Conservation (phyloP, 371 early-diverging fungal genomes). For the Fennellomyces sp. region DNA sequence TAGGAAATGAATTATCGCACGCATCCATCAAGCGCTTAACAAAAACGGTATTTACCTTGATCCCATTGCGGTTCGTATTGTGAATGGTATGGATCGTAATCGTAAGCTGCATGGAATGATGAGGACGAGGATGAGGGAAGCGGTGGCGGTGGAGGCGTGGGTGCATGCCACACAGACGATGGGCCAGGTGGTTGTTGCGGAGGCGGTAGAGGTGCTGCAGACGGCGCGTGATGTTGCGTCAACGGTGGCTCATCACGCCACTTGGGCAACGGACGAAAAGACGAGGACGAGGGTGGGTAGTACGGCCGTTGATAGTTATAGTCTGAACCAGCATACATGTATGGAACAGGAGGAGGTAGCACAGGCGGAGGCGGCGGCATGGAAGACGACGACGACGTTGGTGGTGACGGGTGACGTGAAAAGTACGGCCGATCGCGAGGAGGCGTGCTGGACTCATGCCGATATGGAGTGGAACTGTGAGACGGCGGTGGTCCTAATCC, state of each 20-base stretch:
- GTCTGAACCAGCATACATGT: conserved; percentile 3
- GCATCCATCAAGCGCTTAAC: no score
- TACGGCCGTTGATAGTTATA: conserved; percentile 3
- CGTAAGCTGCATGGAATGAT: conserved; percentile 2
- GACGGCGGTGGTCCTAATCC: conserved; percentile 8
- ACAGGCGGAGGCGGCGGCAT: conserved; percentile 6
- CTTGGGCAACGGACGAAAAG: conserved; percentile 9
- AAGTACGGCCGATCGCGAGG: conserved; percentile 1
- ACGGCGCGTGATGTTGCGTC: conserved; percentile 1
- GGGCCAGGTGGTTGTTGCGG: not conserved
- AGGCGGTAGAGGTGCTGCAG: conserved; percentile 14
- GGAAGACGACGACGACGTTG: not conserved
- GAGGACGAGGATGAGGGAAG: conserved; percentile 8
- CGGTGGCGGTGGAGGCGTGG: conserved; percentile 7
- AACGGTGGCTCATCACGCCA: conserved; percentile 9
- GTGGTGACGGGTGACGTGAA: not conserved
- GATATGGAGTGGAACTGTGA: conserved; percentile 3
- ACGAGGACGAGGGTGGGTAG: not conserved
- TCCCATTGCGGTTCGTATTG: conserved; percentile 19
- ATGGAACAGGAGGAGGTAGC: conserved; percentile 10
- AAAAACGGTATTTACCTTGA: conserved; percentile 18
- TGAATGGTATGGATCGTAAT: conserved; percentile 19
- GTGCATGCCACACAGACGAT: conserved; percentile 13
- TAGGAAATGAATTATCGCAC: no score
- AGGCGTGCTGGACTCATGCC: not conserved